Conservation (phyloP, 1,284 basidiomycete species). For the Apiotrichum akiyoshidainum region DNA sequence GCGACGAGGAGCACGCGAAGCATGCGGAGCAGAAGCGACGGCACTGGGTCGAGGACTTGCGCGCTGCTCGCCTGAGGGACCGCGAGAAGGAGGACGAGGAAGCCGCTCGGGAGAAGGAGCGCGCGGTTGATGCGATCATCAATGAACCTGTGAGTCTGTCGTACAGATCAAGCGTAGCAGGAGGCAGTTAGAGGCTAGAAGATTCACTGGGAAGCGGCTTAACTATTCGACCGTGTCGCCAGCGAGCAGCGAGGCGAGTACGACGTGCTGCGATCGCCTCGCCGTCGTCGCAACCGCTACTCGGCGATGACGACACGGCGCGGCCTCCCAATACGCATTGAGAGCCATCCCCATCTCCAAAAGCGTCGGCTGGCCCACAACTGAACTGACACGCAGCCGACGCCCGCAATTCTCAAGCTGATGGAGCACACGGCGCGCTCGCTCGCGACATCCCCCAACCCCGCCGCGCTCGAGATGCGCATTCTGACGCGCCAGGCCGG, state of each 20-base stretch:
- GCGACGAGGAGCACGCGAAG: slow-evolving; percentile 61
- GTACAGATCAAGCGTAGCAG: too few species aligned
- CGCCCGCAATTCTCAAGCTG: slow-evolving; percentile 61
- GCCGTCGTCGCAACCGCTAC: too few species aligned
- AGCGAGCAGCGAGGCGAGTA: too few species aligned
- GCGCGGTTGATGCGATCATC: slow-evolving; percentile 62
- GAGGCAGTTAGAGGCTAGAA: too few species aligned
- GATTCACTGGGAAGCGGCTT: too few species aligned
- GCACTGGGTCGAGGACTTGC: slow-evolving; percentile 59
- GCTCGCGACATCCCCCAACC: slow-evolving; percentile 65
- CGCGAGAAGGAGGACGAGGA: slow-evolving; percentile 54
- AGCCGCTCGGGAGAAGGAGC: slow-evolving; percentile 63
- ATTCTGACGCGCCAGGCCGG: slow-evolving; percentile 76
- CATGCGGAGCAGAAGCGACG: slow-evolving; percentile 65
- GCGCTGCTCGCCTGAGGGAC: slow-evolving; percentile 62
- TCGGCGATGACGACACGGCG: too few species aligned
- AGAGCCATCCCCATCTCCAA: neutral
- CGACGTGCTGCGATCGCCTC: too few species aligned
- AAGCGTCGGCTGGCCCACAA: neutral
- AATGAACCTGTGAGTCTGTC: slow-evolving; percentile 56
- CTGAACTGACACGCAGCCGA: slow-evolving; percentile 56
- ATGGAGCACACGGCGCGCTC: slow-evolving; percentile 73
- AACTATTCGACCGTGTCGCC: too few species aligned
- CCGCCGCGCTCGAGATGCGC: slow-evolving; percentile 75
- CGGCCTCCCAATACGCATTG: too few species aligned